phyloP scores from a whole-genome alignment of 768 basidiomycete species.

The Dendrothele bispora region DNA sequence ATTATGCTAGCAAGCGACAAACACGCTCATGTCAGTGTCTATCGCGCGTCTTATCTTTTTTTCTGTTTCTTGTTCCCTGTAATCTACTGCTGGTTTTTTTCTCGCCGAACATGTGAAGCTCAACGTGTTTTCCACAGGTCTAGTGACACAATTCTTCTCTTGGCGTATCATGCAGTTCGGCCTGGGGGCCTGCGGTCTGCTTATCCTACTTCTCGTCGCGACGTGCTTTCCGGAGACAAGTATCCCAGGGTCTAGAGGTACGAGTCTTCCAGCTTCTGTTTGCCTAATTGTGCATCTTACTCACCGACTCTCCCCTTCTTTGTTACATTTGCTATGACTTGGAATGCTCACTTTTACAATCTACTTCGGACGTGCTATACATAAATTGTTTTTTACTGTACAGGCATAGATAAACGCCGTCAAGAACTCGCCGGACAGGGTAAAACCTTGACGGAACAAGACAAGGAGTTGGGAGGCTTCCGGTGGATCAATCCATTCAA shows the following conservation, averaged over 20 bases:
- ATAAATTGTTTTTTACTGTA: too few species aligned
- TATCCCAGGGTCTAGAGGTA: conserved; percentile 58
- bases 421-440: conserved; percentile 14
- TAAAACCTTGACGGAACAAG: neutral
- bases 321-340: too few species aligned
- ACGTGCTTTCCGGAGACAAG: conserved; percentile 66
- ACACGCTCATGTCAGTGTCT: too few species aligned
- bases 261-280: too few species aligned
- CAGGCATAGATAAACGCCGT: conserved; percentile 46
- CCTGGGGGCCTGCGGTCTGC: conserved; percentile 40
- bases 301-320: too few species aligned
- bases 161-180: conserved; percentile 62
- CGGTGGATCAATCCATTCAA: conserved; percentile 64
- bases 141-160: conserved; percentile 57
- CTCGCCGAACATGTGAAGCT: neutral
- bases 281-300: too few species aligned
- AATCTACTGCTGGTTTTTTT: too few species aligned
- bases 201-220: conserved; percentile 38
- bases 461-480: conserved; percentile 30
- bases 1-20: too few species aligned
- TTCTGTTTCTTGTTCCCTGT: too few species aligned
- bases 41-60: too few species aligned
- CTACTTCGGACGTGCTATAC: too few species aligned
- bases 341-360: too few species aligned
- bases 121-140: conserved; percentile 28